Base-by-base conservation (phyloP, 345 rosid genomes). In the Noccaea caerulescens region DNA sequence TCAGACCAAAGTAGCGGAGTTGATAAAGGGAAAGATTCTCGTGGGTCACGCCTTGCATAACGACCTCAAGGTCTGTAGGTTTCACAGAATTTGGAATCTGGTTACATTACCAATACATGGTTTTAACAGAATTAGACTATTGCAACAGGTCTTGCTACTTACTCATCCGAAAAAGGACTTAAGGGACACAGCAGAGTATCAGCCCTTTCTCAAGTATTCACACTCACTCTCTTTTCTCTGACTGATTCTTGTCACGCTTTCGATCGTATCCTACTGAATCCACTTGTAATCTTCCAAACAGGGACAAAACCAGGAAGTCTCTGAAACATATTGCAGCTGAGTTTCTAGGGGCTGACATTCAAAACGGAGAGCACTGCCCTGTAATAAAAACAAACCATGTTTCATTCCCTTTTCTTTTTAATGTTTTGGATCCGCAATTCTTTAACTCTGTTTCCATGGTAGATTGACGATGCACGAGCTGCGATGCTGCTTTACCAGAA, bases 11-110 rank as follows among this genome's bases (percentile, higher is more conserved):
- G 93, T 94, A 62, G 96, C 95, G 11, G 91, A 86, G 63, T 64
- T 94, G 75, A 85, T 85, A 43, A 80, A 86, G 77, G 96, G 90
- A 77, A 86, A 82, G 80, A 84, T 89, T 74, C 91, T 94, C 41
- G 95, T 89, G 30, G 99, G 96, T 47, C 99, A 89, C 70, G 97
- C 99, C 58, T 80, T 94, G 84, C 90, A 84, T 70, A 94, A 94
- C 72, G 96, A 94, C 86, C 90, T 94, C 72, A 91, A 87, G 99
- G 99, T 91, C 64, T 63, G 39, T 64, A 42, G 39, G 18, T 52
- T 49, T 54, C 45, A 57, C 54, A 42, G 16, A 27, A 45, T 54
- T 4, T 50, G 6, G 68, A 66, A 34, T 66, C 38, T 66, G 39
- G 5, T 59, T 32, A 32, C 56, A 1, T 14, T 23, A 13, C 39